A percentile compares a stretch with the other conserved stretches of the same genome.
These are phyloP conservation scores for Bipolaris sorokiniana DNA, from an alignment of 2,329 filamentous ascomycete genomes.

Conservation along the genomic window DNA sequence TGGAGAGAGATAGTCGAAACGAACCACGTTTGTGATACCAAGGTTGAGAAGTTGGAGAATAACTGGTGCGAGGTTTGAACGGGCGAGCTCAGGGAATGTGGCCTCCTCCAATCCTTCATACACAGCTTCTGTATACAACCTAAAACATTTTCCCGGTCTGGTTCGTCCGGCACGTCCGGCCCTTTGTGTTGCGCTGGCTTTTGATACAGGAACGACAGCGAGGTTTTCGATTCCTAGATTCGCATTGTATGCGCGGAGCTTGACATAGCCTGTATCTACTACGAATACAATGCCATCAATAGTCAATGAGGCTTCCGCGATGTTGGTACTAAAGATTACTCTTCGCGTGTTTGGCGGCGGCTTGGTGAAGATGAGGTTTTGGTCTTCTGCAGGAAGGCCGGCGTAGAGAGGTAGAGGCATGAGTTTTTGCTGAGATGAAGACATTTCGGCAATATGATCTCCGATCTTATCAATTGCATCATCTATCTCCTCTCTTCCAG, in stretches of 20 bases:
- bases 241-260: conserved; percentile 85
- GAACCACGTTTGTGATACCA: conserved; percentile 90
- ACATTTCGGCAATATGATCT: conserved; percentile 70
- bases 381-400: conserved; percentile 85
- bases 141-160: conserved; percentile 89
- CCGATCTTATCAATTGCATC: conserved; percentile 77
- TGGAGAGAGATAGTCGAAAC: conserved; percentile 86
- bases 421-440: conserved; percentile 64
- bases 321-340: conserved; percentile 92
- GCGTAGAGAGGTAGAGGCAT: conserved; percentile 84
- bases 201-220: conserved; percentile 80
- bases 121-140: conserved; percentile 81
- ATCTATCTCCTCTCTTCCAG: conserved; percentile 92
- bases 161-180: conserved; percentile 90
- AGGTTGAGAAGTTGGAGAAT: conserved; percentile 92
- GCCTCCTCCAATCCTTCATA: conserved; percentile 71
- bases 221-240: conserved; percentile 85
- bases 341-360: conserved; percentile 83
- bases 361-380: conserved; percentile 93
- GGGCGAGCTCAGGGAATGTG: conserved; percentile 88
- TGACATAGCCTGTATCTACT: conserved; percentile 88
- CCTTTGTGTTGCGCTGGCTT: conserved; percentile 90
- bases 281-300: conserved; percentile 89
- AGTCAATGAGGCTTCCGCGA: conserved; percentile 96
- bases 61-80: conserved; percentile 86